Evolutionary conservation across 192 early-diverging fungal genomes (phyloP), one percentile per base, ranked within the genome.

Genomic region (Lunasporangiospora selenospora): DNA sequence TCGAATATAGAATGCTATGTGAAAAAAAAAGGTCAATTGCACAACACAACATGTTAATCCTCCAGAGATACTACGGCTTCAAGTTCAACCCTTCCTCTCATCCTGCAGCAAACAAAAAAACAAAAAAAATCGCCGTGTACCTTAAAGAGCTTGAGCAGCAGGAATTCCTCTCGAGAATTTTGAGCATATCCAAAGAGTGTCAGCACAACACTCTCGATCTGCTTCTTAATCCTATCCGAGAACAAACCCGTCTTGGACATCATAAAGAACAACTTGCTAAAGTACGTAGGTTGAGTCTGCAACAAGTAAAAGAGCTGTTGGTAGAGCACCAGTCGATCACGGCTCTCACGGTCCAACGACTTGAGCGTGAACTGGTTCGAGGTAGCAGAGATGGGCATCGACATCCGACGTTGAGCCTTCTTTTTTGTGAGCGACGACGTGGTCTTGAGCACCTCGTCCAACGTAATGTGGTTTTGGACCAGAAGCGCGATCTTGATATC

Each of bases 171-270:
- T 36, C 97, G 83, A 19, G 88, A 84, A 71, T 98, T 96, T 70
- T 98, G 97, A 0, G 96, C 97, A 81, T 97, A 99, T 4, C 96
- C 95, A 80, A 92, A 99, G 48, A 99, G 71, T 16, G 96, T 91
- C 51, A 99, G 75, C 9, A 97, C 94, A 0, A 92, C 89, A 9
- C 90, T 85, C 69, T 99, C 97, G 18, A 98, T 85, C 44, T 95
- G 86, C 79, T 92, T 92, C 41, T 88, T 90, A 12, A 82, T 78
- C 48, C 70, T 84, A 15, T 81, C 77, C 5, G 73, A 62, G 38
- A 80, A 77, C 2, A 89, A 88, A 19, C 90, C 85, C 3, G 75
- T 86, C 80, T 96, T 93, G 83, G 94, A 96, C 40, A 98, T 81
- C 33, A 89, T 75, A 33, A 94, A 95, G 83, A 99, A 84, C 34